A percentile compares a stretch with the other conserved stretches of the same genome.
These are phyloP conservation scores for Aurifilum marmelostoma DNA, from an alignment of 2,329 filamentous ascomycete species.

Conservation along the genomic window DNA sequence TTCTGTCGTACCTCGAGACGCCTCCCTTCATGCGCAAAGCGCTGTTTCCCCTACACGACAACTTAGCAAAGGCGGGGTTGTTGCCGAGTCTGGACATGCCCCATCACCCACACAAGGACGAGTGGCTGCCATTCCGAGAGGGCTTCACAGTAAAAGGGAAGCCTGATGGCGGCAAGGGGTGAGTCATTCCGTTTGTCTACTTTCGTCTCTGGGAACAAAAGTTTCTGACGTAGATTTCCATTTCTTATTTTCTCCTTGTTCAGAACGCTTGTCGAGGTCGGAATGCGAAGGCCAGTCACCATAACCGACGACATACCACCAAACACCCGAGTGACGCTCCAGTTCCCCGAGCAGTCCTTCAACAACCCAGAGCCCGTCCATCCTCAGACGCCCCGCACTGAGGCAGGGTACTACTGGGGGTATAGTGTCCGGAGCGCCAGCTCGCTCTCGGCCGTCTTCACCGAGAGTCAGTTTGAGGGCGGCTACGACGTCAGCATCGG, in stretches of 20 bases:
- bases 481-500: slow-evolving; percentile 85
- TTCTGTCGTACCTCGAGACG: slow-evolving; percentile 81
- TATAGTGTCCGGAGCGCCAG: slow-evolving; percentile 69
- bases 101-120: slow-evolving; percentile 75
- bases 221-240: background rate
- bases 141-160: slow-evolving; percentile 65
- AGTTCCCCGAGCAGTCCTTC: slow-evolving; percentile 56
- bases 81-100: slow-evolving; percentile 83
- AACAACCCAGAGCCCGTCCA: slow-evolving; percentile 63
- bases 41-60: slow-evolving; percentile 78
- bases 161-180: slow-evolving; percentile 44
- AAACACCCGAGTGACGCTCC: slow-evolving; percentile 74
- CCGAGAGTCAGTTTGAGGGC: slow-evolving; percentile 72
- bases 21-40: slow-evolving; percentile 77
- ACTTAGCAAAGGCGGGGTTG: slow-evolving; percentile 72
- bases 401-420: slow-evolving; percentile 86
- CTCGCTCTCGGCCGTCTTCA: slow-evolving; percentile 74
- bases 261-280: slow-evolving; percentile 63
- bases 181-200: slow-evolving; percentile 14
- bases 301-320: slow-evolving; percentile 66
- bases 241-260: slow-evolving; percentile 24
- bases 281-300: slow-evolving; percentile 57
- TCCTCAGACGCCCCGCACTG: slow-evolving; percentile 70
- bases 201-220: background rate
- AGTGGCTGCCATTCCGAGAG: slow-evolving; percentile 81